These are phyloP conservation scores for Aspergillus fumigatus DNA, from an alignment of 2,329 filamentous ascomycete species.

Conservation along the genomic window DNA sequence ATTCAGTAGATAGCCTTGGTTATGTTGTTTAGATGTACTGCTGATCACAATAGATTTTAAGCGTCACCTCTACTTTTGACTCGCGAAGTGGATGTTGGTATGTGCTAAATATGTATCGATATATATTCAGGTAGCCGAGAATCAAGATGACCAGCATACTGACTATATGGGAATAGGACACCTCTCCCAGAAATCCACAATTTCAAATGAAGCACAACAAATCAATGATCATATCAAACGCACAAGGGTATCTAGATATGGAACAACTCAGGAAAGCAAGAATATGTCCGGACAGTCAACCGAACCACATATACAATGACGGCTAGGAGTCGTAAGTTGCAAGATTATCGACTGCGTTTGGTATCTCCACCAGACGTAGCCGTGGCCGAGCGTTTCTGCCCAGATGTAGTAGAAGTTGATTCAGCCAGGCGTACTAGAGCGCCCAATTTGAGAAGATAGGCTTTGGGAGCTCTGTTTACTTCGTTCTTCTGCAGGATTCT, in stretches of 20 bases:
- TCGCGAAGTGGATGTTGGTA: not conserved
- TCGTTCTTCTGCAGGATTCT: conserved; percentile 40
- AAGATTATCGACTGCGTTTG: conserved; percentile 30
- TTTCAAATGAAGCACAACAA: not conserved
- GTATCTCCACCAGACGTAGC: conserved; percentile 19
- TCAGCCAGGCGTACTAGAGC: conserved; percentile 28
- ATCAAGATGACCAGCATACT: not conserved
- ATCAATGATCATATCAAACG: not conserved
- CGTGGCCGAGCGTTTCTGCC: conserved; percentile 31
- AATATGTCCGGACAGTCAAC: not conserved
- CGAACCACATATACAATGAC: not conserved
- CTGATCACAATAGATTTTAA: not conserved
- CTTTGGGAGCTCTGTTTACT: conserved; percentile 35
- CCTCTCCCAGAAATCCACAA: not conserved
- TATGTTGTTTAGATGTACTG: not conserved
- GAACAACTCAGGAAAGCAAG: not conserved
- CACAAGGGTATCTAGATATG: not conserved
- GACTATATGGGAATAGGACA: too few species aligned
- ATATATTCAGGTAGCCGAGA: not conserved
- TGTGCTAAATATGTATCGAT: not conserved
- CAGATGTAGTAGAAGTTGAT: conserved; percentile 16
- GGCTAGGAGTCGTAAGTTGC: not conserved
- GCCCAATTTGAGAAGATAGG: conserved; percentile 31
- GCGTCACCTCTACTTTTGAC: not conserved
- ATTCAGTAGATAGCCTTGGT: not conserved